Conservation (phyloP, 2,329 filamentous ascomycete species). For the Fusarium torulosum region DNA sequence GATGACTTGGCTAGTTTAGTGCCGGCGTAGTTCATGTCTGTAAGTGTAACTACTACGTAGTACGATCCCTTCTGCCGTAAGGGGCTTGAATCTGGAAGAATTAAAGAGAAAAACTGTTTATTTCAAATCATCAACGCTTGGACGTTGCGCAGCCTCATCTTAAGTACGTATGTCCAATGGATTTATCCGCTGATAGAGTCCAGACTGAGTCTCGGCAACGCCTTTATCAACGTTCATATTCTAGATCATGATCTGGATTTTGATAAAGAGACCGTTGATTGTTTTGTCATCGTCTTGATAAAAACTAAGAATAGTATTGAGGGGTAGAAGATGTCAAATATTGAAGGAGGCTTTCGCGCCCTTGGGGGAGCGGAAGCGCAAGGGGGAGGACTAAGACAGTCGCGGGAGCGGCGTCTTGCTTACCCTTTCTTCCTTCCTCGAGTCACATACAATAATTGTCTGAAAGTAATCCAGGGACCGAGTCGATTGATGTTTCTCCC, state of each 20-base stretch:
- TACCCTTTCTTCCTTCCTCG: not conserved
- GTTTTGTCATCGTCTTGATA: not conserved
- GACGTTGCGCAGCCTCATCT: conserved; percentile 9
- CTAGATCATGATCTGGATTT: conserved; percentile 24
- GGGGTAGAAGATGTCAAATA: conserved; percentile 9
- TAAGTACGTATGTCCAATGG: conserved; percentile 5
- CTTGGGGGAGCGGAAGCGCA: conserved; percentile 16
- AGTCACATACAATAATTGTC: not conserved
- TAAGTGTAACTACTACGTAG: conserved; percentile 1
- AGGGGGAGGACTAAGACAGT: conserved; percentile 30
- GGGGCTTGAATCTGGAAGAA: conserved; percentile 4
- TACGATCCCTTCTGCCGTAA: not conserved
- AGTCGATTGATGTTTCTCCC: conserved; percentile 8
- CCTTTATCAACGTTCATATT: conserved; percentile 19
- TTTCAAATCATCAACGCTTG: conserved; percentile 31
- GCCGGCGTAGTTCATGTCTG: not conserved
- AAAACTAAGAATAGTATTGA: not conserved
- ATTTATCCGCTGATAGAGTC: conserved; percentile 20
- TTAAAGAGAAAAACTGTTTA: conserved; percentile 4
- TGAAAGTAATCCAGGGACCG: not conserved
- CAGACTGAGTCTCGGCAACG: conserved; percentile 22
- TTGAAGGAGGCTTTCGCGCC: conserved; percentile 12
- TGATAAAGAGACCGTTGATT: not conserved
- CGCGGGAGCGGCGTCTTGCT: conserved; percentile 20
- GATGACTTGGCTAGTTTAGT: conserved; percentile 33